Conservation (phyloP, 805 yeast genomes). For the Candida namnaoensis region DNA sequence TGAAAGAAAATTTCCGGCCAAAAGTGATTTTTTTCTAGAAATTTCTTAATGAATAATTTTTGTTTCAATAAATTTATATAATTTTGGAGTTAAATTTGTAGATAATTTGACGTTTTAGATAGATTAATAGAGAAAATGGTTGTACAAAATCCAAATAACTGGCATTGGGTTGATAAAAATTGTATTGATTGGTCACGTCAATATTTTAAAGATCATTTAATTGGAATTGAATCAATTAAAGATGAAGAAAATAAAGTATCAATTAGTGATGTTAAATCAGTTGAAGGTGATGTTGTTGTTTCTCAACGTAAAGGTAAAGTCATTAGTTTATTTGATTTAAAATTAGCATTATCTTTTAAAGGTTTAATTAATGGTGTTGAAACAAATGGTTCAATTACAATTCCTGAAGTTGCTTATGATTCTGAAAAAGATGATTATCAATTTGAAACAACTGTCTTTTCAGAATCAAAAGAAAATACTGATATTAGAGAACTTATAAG, state of each 20-base stretch:
- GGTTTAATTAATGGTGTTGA: conserved; percentile 35
- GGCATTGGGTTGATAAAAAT: conserved; percentile 99
- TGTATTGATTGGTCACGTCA: conserved; percentile 85
- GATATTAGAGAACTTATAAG: conserved; percentile 41
- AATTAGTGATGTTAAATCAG: conserved; percentile 25
- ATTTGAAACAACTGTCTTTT: conserved; percentile 63
- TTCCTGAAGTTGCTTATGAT: conserved; percentile 95
- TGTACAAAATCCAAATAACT: conserved; percentile 93
- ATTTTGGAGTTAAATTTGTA: too few species aligned
- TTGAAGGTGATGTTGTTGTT: conserved; percentile 96
- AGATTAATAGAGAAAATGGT: too few species aligned
- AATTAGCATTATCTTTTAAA: conserved; percentile 48
- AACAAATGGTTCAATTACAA: conserved; percentile 62
- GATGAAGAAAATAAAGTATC: conserved; percentile 19
- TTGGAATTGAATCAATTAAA: conserved; percentile 29
- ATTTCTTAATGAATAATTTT: too few species aligned
- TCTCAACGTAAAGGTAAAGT: conserved; percentile 96
- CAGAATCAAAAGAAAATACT: conserved; percentile 44
- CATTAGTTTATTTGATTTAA: conserved; percentile 81
- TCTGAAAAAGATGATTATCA: conserved; percentile 80
- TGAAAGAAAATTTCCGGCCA: too few species aligned
- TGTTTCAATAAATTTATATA: too few species aligned
- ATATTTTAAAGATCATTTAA: conserved; percentile 59
- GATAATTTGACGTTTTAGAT: too few species aligned
- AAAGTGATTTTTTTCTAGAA: too few species aligned